Evolutionary conservation across 129 eudicot species (phyloP).

Genomic region (Arctium lappa): DNA sequence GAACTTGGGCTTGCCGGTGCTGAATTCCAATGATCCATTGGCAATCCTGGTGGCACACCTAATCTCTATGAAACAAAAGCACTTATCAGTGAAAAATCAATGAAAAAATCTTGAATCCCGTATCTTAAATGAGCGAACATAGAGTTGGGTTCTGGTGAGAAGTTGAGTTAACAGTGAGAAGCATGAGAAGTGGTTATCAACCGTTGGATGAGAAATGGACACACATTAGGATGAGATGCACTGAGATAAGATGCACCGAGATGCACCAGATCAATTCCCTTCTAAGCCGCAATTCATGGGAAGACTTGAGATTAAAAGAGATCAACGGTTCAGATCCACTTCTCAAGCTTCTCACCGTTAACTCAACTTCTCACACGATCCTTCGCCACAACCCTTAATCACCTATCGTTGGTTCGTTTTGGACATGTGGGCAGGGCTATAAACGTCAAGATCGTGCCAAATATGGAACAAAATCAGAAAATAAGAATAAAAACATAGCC

Average conservation of each 20-base stretch:
- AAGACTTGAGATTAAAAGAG: too few relatives aligned
- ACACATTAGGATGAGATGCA: too few relatives aligned
- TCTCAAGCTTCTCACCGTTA: too few relatives aligned
- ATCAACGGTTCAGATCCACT: too few relatives aligned
- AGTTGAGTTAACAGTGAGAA: too few relatives aligned
- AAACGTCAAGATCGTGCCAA: not conserved
- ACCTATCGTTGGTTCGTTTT: not conserved
- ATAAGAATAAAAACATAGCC: not conserved
- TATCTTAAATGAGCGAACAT: not conserved
- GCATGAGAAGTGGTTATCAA: too few relatives aligned
- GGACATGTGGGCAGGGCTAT: not conserved
- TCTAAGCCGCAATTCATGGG: too few relatives aligned
- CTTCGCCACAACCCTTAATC: not conserved
- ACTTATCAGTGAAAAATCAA: not conserved
- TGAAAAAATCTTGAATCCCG: not conserved
- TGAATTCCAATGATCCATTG: constrained; percentile 70
- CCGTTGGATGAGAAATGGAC: too few relatives aligned
- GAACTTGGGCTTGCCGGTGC: constrained; percentile 83
- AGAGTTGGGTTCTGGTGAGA: too few relatives aligned
- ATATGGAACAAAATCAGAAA: not conserved
- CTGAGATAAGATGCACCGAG: too few relatives aligned
- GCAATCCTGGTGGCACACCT: constrained; percentile 55
- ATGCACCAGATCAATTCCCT: too few relatives aligned
- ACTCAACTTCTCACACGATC: too few relatives aligned
- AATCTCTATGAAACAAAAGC: constrained; percentile 44